Evolutionary conservation across 2,329 filamentous ascomycete species (phyloP).

Genomic region (Paecilomyces variotii): DNA sequence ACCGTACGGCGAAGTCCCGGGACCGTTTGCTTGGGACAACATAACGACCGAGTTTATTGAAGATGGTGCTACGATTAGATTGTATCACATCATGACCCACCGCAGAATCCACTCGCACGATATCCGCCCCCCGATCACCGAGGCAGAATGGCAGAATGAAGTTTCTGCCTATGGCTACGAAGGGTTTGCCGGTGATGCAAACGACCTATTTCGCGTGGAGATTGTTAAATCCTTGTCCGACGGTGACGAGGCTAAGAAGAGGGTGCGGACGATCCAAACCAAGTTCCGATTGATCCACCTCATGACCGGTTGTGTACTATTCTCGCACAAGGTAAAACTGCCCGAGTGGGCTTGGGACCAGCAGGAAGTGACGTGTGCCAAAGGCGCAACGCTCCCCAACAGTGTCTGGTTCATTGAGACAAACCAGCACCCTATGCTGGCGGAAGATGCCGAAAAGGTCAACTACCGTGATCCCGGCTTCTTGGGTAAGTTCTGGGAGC

Average conservation of each 20-base stretch:
- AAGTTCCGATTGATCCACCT: slow-evolving; percentile 93
- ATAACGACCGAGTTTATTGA: slow-evolving; percentile 62
- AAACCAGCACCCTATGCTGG: slow-evolving; percentile 75
- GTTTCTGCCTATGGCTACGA: slow-evolving; percentile 96
- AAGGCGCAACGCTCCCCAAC: slow-evolving; percentile 85
- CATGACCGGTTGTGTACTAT: slow-evolving; percentile 93
- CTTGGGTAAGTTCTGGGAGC: slow-evolving; percentile 94
- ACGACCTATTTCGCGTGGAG: slow-evolving; percentile 90
- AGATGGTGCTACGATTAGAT: slow-evolving; percentile 69
- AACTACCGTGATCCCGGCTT: slow-evolving; percentile 94
- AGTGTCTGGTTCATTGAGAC: slow-evolving; percentile 94
- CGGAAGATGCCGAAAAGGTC: slow-evolving; percentile 74
- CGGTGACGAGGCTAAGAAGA: slow-evolving; percentile 67
- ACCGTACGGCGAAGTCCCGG: slow-evolving; percentile 67
- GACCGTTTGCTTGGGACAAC: slow-evolving; percentile 75
- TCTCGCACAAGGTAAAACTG: slow-evolving; percentile 98
- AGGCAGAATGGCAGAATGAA: slow-evolving; percentile 92
- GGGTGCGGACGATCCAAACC: slow-evolving; percentile 85
- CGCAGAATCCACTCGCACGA: slow-evolving; percentile 92
- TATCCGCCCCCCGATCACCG: slow-evolving; percentile 74
- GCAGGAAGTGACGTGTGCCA: slow-evolving; percentile 97
- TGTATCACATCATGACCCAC: slow-evolving; percentile 77
- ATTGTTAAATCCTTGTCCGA: slow-evolving; percentile 87
- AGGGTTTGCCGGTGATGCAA: slow-evolving; percentile 92
- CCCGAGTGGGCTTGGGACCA: slow-evolving; percentile 97